Percentiles rank a stretch among this genome's conserved stretches.
phyloP scores from a whole-genome alignment of 2,329 filamentous ascomycete species.

The Cordyceps cateniannulata region DNA sequence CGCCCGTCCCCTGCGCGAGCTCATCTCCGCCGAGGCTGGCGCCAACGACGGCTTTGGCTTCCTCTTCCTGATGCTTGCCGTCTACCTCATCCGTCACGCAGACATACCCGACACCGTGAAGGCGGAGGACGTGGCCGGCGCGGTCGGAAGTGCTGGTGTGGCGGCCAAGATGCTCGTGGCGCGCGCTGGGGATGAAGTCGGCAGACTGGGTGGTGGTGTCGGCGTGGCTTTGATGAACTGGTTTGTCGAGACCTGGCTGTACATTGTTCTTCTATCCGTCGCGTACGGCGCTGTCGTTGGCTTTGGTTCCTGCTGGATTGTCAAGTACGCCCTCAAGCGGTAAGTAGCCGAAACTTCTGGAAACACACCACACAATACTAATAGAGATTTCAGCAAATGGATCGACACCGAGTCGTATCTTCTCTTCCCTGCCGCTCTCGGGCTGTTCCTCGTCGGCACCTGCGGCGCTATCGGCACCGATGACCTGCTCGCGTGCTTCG shows the following conservation, averaged over 20 bases:
- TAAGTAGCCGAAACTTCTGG: conserved; percentile 11
- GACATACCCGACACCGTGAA: conserved; percentile 25
- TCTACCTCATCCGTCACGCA: conserved; percentile 50
- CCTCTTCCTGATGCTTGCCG: conserved; percentile 53
- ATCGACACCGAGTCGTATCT: conserved; percentile 50
- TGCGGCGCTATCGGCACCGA: conserved; percentile 52
- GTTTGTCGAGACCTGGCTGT: conserved; percentile 54
- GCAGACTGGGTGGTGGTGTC: conserved; percentile 45
- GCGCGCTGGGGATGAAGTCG: conserved; percentile 30
- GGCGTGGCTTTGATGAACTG: conserved; percentile 48
- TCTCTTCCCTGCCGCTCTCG: conserved; percentile 44
- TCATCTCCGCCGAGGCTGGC: conserved; percentile 57
- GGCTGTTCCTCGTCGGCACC: conserved; percentile 51
- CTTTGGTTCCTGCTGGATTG: conserved; percentile 36
- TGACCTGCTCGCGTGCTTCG: conserved; percentile 55
- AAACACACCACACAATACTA: too few relatives aligned
- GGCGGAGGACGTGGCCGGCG: background rate
- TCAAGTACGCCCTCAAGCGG: conserved; percentile 37
- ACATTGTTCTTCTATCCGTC: conserved; percentile 48
- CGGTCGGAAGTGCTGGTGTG: background rate
- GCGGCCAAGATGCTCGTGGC: conserved; percentile 15
- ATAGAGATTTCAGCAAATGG: conserved; percentile 48
- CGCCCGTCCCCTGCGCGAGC: conserved; percentile 48
- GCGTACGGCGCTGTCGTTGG: conserved; percentile 48
- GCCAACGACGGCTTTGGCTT: conserved; percentile 58